phyloP scores from a whole-genome alignment of 2,329 filamentous ascomycete genomes.

The Talaromyces amestolkiae region DNA sequence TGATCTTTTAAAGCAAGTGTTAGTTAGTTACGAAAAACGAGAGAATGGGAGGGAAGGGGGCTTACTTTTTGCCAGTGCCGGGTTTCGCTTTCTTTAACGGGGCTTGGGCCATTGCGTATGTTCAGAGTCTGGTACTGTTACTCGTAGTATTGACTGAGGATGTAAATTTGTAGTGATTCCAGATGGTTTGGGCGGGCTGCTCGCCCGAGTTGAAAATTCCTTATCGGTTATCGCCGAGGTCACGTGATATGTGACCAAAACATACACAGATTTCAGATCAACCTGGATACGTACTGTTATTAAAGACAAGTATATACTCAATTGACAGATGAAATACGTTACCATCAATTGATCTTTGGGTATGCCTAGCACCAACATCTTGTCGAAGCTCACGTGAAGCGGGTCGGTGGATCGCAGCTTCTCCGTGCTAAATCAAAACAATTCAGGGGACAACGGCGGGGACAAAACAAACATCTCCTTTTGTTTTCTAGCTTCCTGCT shows the following conservation, averaged over 20 bases:
- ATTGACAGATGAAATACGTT: background rate
- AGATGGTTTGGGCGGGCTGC: background rate
- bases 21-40: background rate
- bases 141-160: background rate
- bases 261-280: background rate
- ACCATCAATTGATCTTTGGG: too few species aligned
- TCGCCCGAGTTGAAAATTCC: background rate
- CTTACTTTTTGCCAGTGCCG: slow-evolving; percentile 14
- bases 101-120: slow-evolving; percentile 19
- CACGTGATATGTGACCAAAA: background rate
- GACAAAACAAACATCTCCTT: slow-evolving; percentile 15
- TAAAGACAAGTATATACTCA: background rate
- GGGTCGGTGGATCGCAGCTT: slow-evolving; percentile 1
- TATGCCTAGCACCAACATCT: background rate
- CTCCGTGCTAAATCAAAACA: background rate
- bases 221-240: slow-evolving; percentile 18
- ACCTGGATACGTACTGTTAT: background rate
- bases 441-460: slow-evolving; percentile 13
- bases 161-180: background rate
- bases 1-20: background rate
- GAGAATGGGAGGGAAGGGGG: too few species aligned
- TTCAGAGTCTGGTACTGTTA: background rate
- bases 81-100: slow-evolving; percentile 18
- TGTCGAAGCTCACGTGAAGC: slow-evolving; percentile 4
- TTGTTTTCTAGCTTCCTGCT: background rate